Evolutionary conservation across 73 alveolate genomes (phyloP).

Genomic region (Symbiodinium natans): DNA sequence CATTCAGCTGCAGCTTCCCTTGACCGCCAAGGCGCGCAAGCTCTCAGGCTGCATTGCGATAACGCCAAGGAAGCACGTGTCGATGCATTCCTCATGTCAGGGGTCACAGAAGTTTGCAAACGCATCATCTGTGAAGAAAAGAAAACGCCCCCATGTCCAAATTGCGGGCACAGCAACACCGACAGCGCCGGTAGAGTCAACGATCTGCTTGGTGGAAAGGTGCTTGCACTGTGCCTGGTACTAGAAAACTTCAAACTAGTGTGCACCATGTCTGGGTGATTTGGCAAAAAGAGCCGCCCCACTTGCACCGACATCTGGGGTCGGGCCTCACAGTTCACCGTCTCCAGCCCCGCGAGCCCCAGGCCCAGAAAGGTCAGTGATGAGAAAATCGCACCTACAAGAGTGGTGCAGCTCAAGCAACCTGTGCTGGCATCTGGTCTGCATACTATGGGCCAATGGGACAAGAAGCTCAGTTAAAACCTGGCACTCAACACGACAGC

Average conservation of each 20-base stretch:
- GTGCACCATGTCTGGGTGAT: too few species aligned
- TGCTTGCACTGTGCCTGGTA: slow-evolving; percentile 64
- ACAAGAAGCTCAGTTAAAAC: too few species aligned
- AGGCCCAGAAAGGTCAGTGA: slow-evolving; percentile 65
- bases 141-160: neutral
- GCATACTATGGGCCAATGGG: too few species aligned
- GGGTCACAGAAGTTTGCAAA: neutral
- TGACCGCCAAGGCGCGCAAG: neutral
- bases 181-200: slow-evolving; percentile 65
- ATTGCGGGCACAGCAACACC: neutral
- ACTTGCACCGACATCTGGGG: too few species aligned
- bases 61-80: slow-evolving; percentile 31
- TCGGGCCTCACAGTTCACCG: slow-evolving; percentile 74
- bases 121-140: neutral
- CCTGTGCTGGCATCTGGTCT: too few species aligned
- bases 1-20: neutral
- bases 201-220: slow-evolving; percentile 16
- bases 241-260: too few species aligned
- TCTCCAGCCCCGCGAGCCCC: slow-evolving; percentile 82
- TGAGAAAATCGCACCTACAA: slow-evolving; percentile 54
- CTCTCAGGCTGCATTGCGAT: slow-evolving; percentile 31
- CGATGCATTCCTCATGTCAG: slow-evolving; percentile 14
- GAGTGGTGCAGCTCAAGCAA: too few species aligned
- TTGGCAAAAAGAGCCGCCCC: too few species aligned
- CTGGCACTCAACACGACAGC: too few species aligned